Percentiles rank a stretch among this genome's conserved stretches.
Evolutionary conservation across 2,329 filamentous ascomycete species (phyloP).

Genomic region (Chaetomium strumarium): DNA sequence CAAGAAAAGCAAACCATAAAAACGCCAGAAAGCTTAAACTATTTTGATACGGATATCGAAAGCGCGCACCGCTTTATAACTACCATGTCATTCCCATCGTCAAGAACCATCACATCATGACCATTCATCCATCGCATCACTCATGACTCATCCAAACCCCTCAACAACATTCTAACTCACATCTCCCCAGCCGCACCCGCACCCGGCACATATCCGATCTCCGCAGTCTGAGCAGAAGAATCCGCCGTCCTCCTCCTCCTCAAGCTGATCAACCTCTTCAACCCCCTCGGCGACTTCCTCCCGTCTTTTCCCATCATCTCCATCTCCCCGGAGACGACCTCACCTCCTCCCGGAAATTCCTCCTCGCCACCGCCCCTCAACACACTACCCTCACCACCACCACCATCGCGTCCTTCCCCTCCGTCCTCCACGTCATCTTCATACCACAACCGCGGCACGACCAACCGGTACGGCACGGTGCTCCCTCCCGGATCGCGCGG

Average conservation of each 20-base stretch:
- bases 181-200: neutral
- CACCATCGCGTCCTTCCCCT: neutral
- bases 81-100: neutral
- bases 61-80: neutral
- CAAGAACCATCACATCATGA: neutral
- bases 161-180: neutral
- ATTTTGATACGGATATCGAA: neutral
- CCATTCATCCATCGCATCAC: neutral
- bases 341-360: conserved; percentile 27
- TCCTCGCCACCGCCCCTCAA: neutral
- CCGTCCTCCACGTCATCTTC: conserved; percentile 40
- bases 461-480: conserved; percentile 77
- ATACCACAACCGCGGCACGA: conserved; percentile 73
- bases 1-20: too few relatives aligned
- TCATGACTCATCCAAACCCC: neutral
- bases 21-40: neutral
- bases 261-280: conserved; percentile 43
- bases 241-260: conserved; percentile 30
- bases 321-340: neutral
- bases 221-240: neutral
- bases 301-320: conserved; percentile 1
- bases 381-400: neutral
- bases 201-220: too few relatives aligned
- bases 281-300: conserved; percentile 20
- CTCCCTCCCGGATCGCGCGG: conserved; percentile 80